A percentile compares a stretch with the other conserved stretches of the same genome.
Conservation (phyloP, 441 rosid species). For the Pelargonium cotyledonis region DNA sequence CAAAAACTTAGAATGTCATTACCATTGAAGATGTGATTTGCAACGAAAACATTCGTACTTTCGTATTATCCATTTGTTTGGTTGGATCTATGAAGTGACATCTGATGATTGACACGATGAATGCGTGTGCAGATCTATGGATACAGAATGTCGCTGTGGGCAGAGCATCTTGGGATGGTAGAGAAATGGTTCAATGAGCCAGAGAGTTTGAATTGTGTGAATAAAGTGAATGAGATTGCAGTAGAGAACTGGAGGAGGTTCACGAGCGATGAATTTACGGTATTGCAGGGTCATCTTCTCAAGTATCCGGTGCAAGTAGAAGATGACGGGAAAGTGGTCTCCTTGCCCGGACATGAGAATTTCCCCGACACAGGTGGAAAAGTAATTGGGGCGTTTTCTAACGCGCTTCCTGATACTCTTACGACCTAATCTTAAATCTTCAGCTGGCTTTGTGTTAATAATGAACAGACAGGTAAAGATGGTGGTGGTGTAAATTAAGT, state of each 20-base stretch:
- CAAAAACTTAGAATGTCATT: too few species aligned
- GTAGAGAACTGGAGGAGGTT: constrained; percentile 60
- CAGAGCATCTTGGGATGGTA: constrained; percentile 70
- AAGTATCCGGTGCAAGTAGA: constrained; percentile 65
- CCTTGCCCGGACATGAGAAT: constrained; percentile 46
- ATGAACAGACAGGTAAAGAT: too few species aligned
- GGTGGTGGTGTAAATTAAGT: too few species aligned
- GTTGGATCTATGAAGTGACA: too few species aligned
- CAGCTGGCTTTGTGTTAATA: background rate
- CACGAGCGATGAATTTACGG: constrained; percentile 29
- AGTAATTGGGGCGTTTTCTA: constrained; percentile 55
- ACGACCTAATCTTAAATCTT: constrained; percentile 41
- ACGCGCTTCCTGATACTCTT: constrained; percentile 53
- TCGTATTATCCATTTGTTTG: too few species aligned
- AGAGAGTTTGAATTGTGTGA: constrained; percentile 50
- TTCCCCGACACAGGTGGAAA: constrained; percentile 93
- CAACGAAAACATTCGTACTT: too few species aligned
- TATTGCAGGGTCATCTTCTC: constrained; percentile 76
- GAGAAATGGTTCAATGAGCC: constrained; percentile 40
- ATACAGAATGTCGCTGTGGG: constrained; percentile 90
- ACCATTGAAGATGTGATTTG: too few species aligned
- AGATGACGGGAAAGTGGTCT: constrained; percentile 45
- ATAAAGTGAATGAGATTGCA: constrained; percentile 49
- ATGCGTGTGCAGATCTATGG: constrained; percentile 61
- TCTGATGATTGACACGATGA: background rate